A percentile compares a stretch with the other conserved stretches of the same genome.
Conservation (phyloP, 305 asterid genomes). For the Nicotiana rustica region DNA sequence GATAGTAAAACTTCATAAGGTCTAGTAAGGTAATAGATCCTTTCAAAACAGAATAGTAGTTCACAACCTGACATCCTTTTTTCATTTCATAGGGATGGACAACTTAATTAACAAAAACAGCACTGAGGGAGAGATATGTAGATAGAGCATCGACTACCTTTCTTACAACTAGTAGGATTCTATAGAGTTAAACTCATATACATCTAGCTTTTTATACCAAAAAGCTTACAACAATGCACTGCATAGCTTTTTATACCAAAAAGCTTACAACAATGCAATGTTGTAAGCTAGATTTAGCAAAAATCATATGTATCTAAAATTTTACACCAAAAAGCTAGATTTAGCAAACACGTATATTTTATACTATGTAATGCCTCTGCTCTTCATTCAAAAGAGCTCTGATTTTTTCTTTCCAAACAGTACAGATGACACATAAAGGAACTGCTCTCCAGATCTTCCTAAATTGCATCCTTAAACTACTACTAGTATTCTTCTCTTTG, state of each 20-base stretch:
- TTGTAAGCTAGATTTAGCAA: too few species aligned
- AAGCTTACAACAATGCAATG: too few species aligned
- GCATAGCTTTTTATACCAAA: neutral
- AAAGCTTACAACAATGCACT: neutral
- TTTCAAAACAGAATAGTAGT: neutral
- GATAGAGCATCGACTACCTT: neutral
- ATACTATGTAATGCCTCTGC: neutral
- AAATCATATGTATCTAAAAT: too few species aligned
- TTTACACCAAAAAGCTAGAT: neutral
- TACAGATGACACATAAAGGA: neutral
- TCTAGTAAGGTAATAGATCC: neutral
- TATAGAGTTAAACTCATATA: conserved; percentile 2
- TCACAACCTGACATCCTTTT: neutral
- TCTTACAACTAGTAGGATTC: conserved; percentile 26
- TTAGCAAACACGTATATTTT: conserved; percentile 3
- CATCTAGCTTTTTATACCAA: conserved; percentile 5
- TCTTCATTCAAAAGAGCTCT: neutral
- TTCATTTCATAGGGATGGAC: neutral
- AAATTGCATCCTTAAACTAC: conserved; percentile 4
- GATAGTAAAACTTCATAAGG: conserved; percentile 14
- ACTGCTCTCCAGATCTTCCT: neutral
- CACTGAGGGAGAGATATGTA: neutral
- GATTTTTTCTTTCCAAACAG: neutral
- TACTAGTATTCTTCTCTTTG: conserved; percentile 2
- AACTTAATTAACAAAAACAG: neutral